phyloP scores from a whole-genome alignment of 441 rosid species.

The Pelargonium fulgidum region DNA sequence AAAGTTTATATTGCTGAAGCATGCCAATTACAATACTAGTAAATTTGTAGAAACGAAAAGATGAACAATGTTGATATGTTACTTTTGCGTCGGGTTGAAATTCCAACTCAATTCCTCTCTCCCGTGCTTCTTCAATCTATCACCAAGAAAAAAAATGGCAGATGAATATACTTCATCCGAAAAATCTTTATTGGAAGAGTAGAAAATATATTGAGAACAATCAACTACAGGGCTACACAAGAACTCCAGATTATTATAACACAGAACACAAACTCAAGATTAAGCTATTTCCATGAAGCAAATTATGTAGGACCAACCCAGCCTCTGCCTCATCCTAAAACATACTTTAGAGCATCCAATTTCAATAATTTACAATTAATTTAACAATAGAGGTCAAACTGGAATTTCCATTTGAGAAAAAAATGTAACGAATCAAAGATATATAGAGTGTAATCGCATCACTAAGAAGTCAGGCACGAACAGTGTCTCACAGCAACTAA shows the following conservation, averaged over 20 bases:
- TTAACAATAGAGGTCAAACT: neutral
- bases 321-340: neutral
- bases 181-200: conserved; percentile 5
- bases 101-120: conserved; percentile 68
- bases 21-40: conserved; percentile 6
- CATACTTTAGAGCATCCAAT: neutral
- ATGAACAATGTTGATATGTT: conserved; percentile 16
- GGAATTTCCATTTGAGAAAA: neutral
- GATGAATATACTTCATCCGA: neutral
- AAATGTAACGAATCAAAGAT: neutral
- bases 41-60: conserved; percentile 11
- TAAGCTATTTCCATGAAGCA: neutral
- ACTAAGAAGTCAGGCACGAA: neutral
- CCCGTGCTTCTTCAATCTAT: conserved; percentile 75
- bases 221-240: conserved; percentile 6
- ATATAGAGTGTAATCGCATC: neutral
- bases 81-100: conserved; percentile 79
- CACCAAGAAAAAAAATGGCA: conserved; percentile 18
- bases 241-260: neutral
- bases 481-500: neutral
- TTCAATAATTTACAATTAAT: neutral
- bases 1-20: neutral
- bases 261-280: neutral
- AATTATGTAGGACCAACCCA: conserved; percentile 7
- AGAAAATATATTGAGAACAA: neutral